Base-by-base conservation (phyloP, 805 yeast species). In the Starmerella geochares region DNA sequence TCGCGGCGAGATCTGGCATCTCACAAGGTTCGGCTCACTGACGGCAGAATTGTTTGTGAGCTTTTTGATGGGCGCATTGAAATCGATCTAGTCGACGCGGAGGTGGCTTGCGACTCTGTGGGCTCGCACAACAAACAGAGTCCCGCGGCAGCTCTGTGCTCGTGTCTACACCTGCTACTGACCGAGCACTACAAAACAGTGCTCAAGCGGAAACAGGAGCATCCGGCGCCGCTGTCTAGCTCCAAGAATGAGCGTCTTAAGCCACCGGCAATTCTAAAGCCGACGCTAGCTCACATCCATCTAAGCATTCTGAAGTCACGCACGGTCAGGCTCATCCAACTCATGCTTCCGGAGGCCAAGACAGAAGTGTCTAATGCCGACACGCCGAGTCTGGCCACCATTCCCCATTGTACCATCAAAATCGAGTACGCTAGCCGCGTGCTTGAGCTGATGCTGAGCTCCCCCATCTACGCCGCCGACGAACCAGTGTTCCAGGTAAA, bases 51-150 rank as follows among this genome's bases (percentile, higher is more conserved):
- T 19, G 71, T 75, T 0, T 71, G 86, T 38, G 86, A 83, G 53
- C 65, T 83, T 17, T 74, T 77, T 36, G 79, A 81, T 54, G 83
- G 81, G 53, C 68, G 76, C 32, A 68, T 88, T 32, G 94, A 84
- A 62, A 73, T 88, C 45, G 92, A 81, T 54, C 69, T 78, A n/a
- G 72, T 78, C 14, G 68, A 74, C 3, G 70, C 65, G 17, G 71
- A 65, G 14, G 67, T 62, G 16, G 57, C 27, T 2, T 10, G 39
- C 39, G 25, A 36, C 39, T 19, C 25, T 8, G 32, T n/a, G 10
- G 11, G 13, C 13, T 29, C 37, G 4, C 13, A 33, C 8, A n/a
- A n/a, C 8, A n/a, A n/a, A 14, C 24, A 16, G 16, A 13, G 71
- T 23, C 65, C 70, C 48, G 86, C 88, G 4, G 77, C 78, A 48